Evolutionary conservation across 192 early-diverging fungal species (phyloP).

Genomic region (Paraglomus brasilianum): DNA sequence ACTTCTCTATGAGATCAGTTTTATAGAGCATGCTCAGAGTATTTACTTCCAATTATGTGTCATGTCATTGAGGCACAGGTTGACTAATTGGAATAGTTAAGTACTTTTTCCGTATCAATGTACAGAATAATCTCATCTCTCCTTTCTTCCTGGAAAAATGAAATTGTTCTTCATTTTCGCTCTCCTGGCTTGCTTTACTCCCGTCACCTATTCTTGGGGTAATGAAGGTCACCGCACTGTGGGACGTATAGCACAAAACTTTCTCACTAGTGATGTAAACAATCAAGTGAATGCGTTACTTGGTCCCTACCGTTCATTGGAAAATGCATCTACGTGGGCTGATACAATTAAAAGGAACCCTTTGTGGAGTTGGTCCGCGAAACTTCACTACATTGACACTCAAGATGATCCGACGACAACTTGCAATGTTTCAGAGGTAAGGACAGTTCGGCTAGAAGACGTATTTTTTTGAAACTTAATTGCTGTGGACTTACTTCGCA

Average conservation of each 20-base stretch:
- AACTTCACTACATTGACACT: constrained; percentile 15
- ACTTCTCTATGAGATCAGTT: too few species aligned
- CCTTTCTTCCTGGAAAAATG: too few species aligned
- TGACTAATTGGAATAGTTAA: too few species aligned
- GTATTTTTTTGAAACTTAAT: background rate
- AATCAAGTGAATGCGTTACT: background rate
- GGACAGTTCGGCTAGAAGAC: background rate
- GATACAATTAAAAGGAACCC: background rate
- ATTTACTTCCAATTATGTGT: too few species aligned
- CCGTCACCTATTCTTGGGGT: constrained; percentile 7
- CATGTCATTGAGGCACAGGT: too few species aligned
- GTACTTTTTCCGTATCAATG: too few species aligned
- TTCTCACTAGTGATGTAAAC: constrained; percentile 2
- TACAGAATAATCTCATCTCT: too few species aligned
- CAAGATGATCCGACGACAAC: constrained; percentile 2
- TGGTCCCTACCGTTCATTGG: background rate
- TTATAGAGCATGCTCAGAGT: too few species aligned
- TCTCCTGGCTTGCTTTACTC: too few species aligned
- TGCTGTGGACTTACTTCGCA: background rate
- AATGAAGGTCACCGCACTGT: background rate
- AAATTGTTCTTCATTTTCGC: too few species aligned
- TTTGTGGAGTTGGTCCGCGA: background rate
- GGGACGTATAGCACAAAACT: constrained; percentile 20
- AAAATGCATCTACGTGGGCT: background rate
- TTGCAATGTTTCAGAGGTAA: constrained; percentile 10